Evolutionary conservation across 768 basidiomycete genomes (phyloP), one percentile per base, ranked within the genome.

Genomic region (Trametes cingulata): DNA sequence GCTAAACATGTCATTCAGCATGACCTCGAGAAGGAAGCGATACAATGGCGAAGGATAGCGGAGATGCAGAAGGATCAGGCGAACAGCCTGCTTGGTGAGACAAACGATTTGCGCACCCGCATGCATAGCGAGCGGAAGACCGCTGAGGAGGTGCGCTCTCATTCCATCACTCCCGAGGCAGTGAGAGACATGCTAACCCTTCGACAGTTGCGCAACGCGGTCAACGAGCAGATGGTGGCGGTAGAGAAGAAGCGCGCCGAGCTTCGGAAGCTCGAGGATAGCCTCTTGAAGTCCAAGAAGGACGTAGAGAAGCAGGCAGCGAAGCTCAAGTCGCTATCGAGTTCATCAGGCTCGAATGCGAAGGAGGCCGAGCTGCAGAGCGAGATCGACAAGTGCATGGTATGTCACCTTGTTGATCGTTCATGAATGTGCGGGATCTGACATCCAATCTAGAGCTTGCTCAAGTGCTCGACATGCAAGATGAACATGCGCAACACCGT

Each of bases 391-490:
- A 78, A 82, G 56, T 79, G 86, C 67, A 82, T 85, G 82, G 88
- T 89, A 52, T 6, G 48, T 56, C 3, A 2, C 33, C 14, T 20
- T 7, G 2, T 14, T 19, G 6, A 8, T 9, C 20, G 2, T 15
- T 27, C 6, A 13, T 27, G 24, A 19, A 35, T 19, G 27, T 42
- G n/a, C 24, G 3, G 24, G 15, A 37, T 9, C n/a, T 58, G 27
- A 40, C 50, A 35, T 60, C 58, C 19, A 27, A 27, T 36, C 17
- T 72, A 95, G 95, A 82, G 81, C 71, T 77, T 97, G 40, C 81
- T 98, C 33, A 87, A 91, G 70, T 98, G 96, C 71, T 91, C 91
- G 13, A 94, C 90, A 6, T 98, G 96, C 76, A 84, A 84, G 53
- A 79, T 81, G 57, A 80, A 84, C 60, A 86, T 94, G 75, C 87